Base-by-base conservation (phyloP, 352 stramenopile species). In the Globisporangium abappressorium region DNA sequence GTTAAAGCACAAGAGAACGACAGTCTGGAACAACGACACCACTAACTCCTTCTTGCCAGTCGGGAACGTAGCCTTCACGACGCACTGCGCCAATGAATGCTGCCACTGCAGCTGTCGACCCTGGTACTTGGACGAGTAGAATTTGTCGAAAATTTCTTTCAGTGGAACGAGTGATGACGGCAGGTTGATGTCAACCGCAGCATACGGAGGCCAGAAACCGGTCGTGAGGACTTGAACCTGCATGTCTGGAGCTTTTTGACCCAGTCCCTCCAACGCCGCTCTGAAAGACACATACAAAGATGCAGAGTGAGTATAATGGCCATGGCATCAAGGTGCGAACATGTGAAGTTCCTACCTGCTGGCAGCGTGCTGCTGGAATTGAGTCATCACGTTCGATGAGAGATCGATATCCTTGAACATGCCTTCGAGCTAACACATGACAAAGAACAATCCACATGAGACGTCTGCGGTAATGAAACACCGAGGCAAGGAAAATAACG, bases 341-440 rank as follows among this genome's bases (percentile, higher is more conserved):
- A 18, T 69, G 11, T 49, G n/a, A 12, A 49, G 46, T 7, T 18
- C 69, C 51, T 74, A 93, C 85, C 80, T 79, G 81, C 87, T 95
- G 1, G 84, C 75, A 58, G 81, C 72, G 66, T 94, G 85, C 65
- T 97, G 79, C 34, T 91, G 72, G 73, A 98, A 98, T 64, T 96
- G 84, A 2, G 73, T 85, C 95, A 99, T 99, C 43, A 98, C 90
- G 55, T 98, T 98, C 57, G 92, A 79, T 22, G 90, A 98, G 34
- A 98, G 87, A 62, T 99, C 96, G 64, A 99, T 99, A 77, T 99
- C 98, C 76, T 98, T 98, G 76, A 99, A 99, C 97, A 99, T 99
- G 12, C 98, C 98, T 75, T 99, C 98, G 47, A 99, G 95, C 84
- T 94, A 63, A 18, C 55, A 65, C n/a, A 70, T 24, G 7, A 30